Base-by-base conservation (phyloP, 371 early-diverging fungal genomes). In the Apophysomyces sp. region DNA sequence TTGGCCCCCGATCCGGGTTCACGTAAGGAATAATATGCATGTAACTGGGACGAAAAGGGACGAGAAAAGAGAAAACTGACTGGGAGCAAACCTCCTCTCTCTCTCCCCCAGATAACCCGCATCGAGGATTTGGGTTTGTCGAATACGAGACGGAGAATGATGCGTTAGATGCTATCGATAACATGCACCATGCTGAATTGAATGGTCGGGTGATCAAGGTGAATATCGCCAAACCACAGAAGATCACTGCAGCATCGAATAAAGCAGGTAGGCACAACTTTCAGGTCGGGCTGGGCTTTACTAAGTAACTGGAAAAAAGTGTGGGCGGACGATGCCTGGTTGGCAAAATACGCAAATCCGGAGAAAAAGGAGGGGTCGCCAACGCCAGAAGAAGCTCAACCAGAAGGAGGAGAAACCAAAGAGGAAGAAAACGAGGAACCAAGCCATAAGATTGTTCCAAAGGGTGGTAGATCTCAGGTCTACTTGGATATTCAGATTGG, bases 71-170 rank as follows among this genome's bases (percentile, higher is more conserved):
- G 12, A 4, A 26, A 18, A 11, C 11, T 11, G 11, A 2, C 34
- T 3, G 34, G 11, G 34, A 13, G 8, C 13, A 11, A 11, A 13
- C 34, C 13, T 13, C 13, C 34, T 34, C 13, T 34, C 13, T 4
- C 13, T 34, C 13, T 34, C 13, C 2, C 2, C 34, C 69, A 82
- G 86, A 69, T 26, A 88, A 86, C 57, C 73, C 74, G 30, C 96
- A 97, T 71, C 85, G 93, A 44, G 98, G 98, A 0, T 97, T 94
- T 74, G 98, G 94, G 9, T 97, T 98, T 74, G 85, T 98, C 9
- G 95, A 97, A 74, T 98, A 87, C 66, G 98, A 97, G 70, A 71
- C 81, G 16, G 71, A 86, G 8, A 88, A 84, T 28, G 98, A 98
- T 77, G 94, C 96, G 4, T 51, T 70, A 30, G 95, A 90, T 18